Base-by-base conservation (phyloP, 257 asterid genomes). In the Leonotis leonurus region DNA sequence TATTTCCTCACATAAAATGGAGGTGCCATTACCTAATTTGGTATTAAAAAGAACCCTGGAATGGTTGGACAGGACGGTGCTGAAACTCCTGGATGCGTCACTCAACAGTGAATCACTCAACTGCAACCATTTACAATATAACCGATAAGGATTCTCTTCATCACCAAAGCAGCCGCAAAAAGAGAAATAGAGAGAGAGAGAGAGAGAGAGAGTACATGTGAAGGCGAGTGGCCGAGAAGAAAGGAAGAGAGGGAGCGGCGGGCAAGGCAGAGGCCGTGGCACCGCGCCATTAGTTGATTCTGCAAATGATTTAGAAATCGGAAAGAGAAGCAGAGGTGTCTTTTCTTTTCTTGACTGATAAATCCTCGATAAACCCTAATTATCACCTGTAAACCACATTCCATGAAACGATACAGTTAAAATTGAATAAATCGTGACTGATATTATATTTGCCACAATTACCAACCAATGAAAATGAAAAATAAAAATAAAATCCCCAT, bases 331-430 rank as follows among this genome's bases (percentile, higher is more conserved):
- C 20, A 45, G 46, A 44, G 48, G 21, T 4, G 12, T 43, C 50
- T 39, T 26, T 21, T 43, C 48, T 14, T 29, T 13, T 72, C 73
- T n/a, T n/a, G n/a, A n/a, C n/a, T n/a, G n/a, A 21, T 60, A 83
- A 80, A 72, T 81, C 85, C 80, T 71, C 56, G 52, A 67, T 53
- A 79, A 74, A 77, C 80, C 78, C 83, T 68, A 72, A n/a, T n/a
- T n/a, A n/a, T n/a, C n/a, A n/a, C n/a, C n/a, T n/a, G n/a, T n/a
- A n/a, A n/a, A n/a, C n/a, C n/a, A n/a, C n/a, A n/a, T n/a, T n/a
- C n/a, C n/a, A n/a, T n/a, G n/a, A n/a, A n/a, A n/a, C n/a, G n/a
- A n/a, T n/a, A n/a, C n/a, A n/a, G n/a, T n/a, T n/a, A n/a, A n/a
- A n/a, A n/a, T n/a, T n/a, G n/a, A n/a, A n/a, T n/a, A n/a, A n/a